These are phyloP conservation scores for Acanthamoeba castellanii DNA, from an alignment of 208 protist species.

Conservation along the genomic window DNA sequence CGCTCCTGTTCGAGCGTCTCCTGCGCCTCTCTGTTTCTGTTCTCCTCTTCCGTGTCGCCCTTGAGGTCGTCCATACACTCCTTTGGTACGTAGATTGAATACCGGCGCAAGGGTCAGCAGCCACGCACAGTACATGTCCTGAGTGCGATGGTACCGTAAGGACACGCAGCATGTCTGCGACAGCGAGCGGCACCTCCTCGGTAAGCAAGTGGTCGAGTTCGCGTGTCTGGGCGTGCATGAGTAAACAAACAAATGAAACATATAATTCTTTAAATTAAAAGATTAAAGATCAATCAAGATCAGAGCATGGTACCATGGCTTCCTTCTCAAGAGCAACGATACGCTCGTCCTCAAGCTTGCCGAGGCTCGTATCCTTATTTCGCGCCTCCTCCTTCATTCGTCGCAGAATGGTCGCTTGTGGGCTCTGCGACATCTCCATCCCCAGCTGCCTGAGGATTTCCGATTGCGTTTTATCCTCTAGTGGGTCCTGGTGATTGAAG, in stretches of 20 bases:
- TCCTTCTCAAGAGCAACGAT: neutral
- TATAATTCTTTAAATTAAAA: neutral
- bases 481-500: neutral
- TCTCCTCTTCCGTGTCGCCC: neutral
- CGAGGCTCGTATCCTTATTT: neutral
- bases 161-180: neutral
- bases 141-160: neutral
- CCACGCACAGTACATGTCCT: neutral
- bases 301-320: neutral
- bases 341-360: neutral
- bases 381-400: neutral
- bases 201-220: neutral
- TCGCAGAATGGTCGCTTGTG: neutral
- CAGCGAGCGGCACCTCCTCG: neutral
- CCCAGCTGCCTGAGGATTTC: neutral
- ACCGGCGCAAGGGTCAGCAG: neutral
- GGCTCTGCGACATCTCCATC: conserved; percentile 24
- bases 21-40: neutral
- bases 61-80: neutral
- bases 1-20: neutral
- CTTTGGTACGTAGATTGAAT: neutral
- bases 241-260: neutral
- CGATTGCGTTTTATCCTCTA: neutral
- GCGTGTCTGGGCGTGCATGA: neutral
- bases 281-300: neutral